A percentile compares a stretch with the other conserved stretches of the same genome.
phyloP scores from a whole-genome alignment of 1,284 basidiomycete species.

The Cryptococcus maquisensis region DNA sequence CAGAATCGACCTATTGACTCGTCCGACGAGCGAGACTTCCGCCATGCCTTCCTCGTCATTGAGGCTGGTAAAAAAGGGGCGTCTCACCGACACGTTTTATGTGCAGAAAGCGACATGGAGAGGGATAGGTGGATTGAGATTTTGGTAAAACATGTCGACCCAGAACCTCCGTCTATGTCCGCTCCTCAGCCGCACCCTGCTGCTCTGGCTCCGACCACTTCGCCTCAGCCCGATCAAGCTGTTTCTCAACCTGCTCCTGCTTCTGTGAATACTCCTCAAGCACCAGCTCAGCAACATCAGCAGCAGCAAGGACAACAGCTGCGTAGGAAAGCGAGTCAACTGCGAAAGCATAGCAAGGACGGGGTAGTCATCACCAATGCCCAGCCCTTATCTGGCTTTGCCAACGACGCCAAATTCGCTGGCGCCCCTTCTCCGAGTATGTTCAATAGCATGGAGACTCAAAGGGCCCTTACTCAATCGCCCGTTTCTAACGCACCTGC shows the following conservation, averaged over 20 bases:
- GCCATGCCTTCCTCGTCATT: slow-evolving; percentile 95
- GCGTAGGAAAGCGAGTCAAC: slow-evolving; percentile 28
- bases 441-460: slow-evolving; percentile 43
- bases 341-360: slow-evolving; percentile 57
- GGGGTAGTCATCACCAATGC: slow-evolving; percentile 55
- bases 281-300: background rate
- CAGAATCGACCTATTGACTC: slow-evolving; percentile 56
- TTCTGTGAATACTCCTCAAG: background rate
- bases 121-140: slow-evolving; percentile 93
- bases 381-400: slow-evolving; percentile 60
- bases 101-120: slow-evolving; percentile 89
- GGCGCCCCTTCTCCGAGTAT: slow-evolving; percentile 49
- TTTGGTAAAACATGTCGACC: slow-evolving; percentile 66
- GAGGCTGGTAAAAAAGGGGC: slow-evolving; percentile 68
- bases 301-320: slow-evolving; percentile 2
- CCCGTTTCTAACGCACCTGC: slow-evolving; percentile 11
- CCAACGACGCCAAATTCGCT: slow-evolving; percentile 63
- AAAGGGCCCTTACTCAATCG: slow-evolving; percentile 28
- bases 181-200: background rate
- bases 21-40: slow-evolving; percentile 83
- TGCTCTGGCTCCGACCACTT: slow-evolving; percentile 30
- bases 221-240: background rate
- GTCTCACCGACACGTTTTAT: slow-evolving; percentile 81
- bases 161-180: slow-evolving; percentile 12
- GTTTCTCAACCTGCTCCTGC: background rate